Evolutionary conservation across 2,329 filamentous ascomycete species (phyloP).

Genomic region (Curvularia hawaiiensis): DNA sequence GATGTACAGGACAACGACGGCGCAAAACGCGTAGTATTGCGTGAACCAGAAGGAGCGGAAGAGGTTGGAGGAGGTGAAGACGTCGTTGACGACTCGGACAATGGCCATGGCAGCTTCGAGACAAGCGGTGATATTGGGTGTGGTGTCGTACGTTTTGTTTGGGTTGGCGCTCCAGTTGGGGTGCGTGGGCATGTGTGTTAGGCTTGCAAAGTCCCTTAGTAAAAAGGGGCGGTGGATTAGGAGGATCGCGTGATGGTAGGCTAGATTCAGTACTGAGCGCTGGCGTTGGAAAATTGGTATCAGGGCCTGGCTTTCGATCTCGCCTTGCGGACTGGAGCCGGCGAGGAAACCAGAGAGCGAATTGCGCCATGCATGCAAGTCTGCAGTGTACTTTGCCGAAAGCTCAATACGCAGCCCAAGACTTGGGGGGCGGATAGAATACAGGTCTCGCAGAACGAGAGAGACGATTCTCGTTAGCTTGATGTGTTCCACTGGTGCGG

Average conservation of each 20-base stretch:
- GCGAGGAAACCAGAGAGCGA: conserved; percentile 51
- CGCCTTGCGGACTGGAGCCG: conserved; percentile 44
- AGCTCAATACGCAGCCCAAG: conserved; percentile 43
- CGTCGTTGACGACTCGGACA: conserved; percentile 52
- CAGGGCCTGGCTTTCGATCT: conserved; percentile 50
- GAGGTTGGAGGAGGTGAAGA: conserved; percentile 48
- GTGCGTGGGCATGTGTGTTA: conserved; percentile 39
- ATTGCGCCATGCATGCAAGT: conserved; percentile 54
- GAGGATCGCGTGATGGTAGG: conserved; percentile 62
- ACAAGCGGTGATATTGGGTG: conserved; percentile 51
- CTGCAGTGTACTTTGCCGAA: conserved; percentile 50
- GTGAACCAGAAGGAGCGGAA: conserved; percentile 60
- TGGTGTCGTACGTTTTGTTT: conserved; percentile 23
- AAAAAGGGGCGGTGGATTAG: conserved; percentile 62
- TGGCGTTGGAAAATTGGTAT: conserved; percentile 60
- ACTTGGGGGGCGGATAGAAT: conserved; percentile 47
- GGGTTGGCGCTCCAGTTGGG: conserved; percentile 18
- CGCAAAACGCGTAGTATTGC: conserved; percentile 61
- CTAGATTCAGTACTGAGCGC: conserved; percentile 59
- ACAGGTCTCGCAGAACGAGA: conserved; percentile 53
- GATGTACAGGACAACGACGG: conserved; percentile 60
- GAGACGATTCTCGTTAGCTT: conserved; percentile 53
- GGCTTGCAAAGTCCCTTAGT: conserved; percentile 49
- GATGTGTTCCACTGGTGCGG: conserved; percentile 53
- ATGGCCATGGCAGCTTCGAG: conserved; percentile 55